Evolutionary conservation across 1,139 yeast species (phyloP), one percentile per base, ranked within the genome.

Genomic region (Geotrichum phurueaensis): DNA sequence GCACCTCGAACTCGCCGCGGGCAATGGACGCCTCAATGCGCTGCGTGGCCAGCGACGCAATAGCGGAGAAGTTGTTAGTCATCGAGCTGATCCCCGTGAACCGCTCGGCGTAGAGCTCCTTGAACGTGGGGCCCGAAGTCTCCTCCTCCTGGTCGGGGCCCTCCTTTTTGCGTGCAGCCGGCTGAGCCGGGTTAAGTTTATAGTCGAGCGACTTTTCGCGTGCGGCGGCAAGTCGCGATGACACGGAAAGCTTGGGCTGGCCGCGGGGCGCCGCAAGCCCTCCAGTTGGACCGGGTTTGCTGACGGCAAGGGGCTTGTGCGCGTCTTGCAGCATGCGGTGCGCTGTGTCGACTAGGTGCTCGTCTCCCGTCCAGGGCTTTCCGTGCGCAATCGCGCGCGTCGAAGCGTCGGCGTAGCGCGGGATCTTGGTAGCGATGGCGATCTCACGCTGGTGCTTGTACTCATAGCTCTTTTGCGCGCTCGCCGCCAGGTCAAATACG

Each of bases 21-120:
- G 84, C 81, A 64, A 87, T 83, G 1, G 87, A 85, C 23, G 89
- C 91, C 68, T 86, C 89, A 27, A 90, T 89, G 57, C 84, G 78
- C 51, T 84, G 84, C 62, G 88, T 88, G 0, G 96, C 96, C 56
- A 89, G 68, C 0, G 88, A 82, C 57, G 80, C 81, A 25, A 87
- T 83, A 0, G 83, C 78, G 22, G 83, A 80, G 55, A 81, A 75
- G 1, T 81, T 78, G 0, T 81, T 76, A 1, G 84, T 76, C 50
- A 85, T 73, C 76, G 82, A 78, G 0, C 82, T 74, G 0, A 88
- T 87, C 0, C 89, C 87, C 15, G 84, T 69, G 52, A 88, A 78
- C 63, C 84, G 73, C 68, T 88, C 95, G 51, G 79, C 78, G 69
- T 86, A 86, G 69, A 84, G 69, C 60, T 86, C 88, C 51, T 80